A percentile compares a stretch with the other conserved stretches of the same genome.
Evolutionary conservation across 116 monocot genomes (phyloP).

Genomic region (Cymodocea nodosa): DNA sequence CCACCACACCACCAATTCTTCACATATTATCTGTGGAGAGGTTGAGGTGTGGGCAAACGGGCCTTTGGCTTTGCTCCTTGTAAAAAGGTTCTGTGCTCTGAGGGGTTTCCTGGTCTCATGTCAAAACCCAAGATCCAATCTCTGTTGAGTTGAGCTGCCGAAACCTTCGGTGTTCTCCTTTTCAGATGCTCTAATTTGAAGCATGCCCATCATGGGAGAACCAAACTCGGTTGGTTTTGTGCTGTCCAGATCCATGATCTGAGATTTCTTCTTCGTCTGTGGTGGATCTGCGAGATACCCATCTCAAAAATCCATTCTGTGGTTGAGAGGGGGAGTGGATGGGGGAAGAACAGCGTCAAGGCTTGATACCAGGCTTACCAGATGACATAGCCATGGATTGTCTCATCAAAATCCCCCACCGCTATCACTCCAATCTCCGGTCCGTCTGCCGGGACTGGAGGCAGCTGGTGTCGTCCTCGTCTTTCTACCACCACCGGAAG

Average conservation of each 20-base stretch:
- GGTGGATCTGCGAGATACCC: neutral
- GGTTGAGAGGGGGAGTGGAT: neutral
- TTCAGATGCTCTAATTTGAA: neutral
- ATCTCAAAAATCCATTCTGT: constrained; percentile 1
- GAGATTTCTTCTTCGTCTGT: neutral
- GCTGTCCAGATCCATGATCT: neutral
- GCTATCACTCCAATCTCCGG: constrained; percentile 20
- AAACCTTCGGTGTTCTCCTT: no score
- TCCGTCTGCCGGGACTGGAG: constrained; percentile 43
- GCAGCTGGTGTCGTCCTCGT: constrained; percentile 12
- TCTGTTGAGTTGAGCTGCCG: neutral
- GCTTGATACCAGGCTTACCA: constrained; percentile 53
- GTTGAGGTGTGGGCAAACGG: neutral
- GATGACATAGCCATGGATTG: constrained; percentile 63
- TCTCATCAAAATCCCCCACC: constrained; percentile 45
- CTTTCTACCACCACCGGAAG: constrained; percentile 24
- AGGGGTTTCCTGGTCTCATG: neutral
- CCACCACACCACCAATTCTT: neutral
- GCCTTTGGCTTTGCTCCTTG: neutral
- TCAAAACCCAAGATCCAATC: neutral
- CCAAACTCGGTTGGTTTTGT: neutral
- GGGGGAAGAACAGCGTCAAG: neutral
- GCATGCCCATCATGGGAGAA: neutral
- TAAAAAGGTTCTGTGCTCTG: neutral
- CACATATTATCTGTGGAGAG: neutral